A percentile compares a stretch with the other conserved stretches of the same genome.
Conservation (phyloP, 768 basidiomycete genomes). For the Tephrocybe sp. region DNA sequence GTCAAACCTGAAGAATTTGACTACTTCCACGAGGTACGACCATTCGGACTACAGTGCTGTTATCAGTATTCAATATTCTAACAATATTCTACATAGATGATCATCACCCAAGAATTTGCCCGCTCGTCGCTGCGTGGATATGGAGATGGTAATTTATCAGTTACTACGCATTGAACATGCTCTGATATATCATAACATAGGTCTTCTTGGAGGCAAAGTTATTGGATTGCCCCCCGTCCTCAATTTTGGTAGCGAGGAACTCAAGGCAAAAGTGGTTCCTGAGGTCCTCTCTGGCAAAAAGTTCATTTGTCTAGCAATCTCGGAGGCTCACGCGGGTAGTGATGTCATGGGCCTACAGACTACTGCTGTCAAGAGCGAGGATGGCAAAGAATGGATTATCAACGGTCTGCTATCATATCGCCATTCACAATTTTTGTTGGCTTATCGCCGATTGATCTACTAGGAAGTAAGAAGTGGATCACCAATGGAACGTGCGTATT, state of each 20-base stretch:
- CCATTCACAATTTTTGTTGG: not conserved
- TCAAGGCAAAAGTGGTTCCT: constrained; percentile 56
- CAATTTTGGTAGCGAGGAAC: constrained; percentile 75
- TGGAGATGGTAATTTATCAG: constrained; percentile 58
- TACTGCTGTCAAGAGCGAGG: constrained; percentile 72
- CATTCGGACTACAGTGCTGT: no score
- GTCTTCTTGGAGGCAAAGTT: constrained; percentile 73
- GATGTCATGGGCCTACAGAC: constrained; percentile 82
- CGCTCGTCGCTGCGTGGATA: constrained; percentile 75
- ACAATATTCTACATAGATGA: constrained; percentile 42
- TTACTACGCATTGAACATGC: not conserved
- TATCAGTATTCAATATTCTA: no score
- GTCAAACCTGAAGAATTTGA: constrained; percentile 87
- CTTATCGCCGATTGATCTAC: not conserved
- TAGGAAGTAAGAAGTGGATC: constrained; percentile 80
- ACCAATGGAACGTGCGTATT: constrained; percentile 68
- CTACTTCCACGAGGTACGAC: constrained; percentile 77
- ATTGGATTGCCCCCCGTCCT: constrained; percentile 89
- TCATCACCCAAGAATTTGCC: constrained; percentile 81
- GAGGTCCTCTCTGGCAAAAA: constrained; percentile 75
- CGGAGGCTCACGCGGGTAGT: constrained; percentile 84
- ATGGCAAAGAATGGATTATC: constrained; percentile 82
- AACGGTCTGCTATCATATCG: constrained; percentile 44
- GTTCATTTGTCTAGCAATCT: constrained; percentile 84
- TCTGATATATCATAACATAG: constrained; percentile 21